Evolutionary conservation across 108 stramenopile species (phyloP), one percentile per base, ranked within the genome.

Genomic region (Chaetoceros tenuissimus): DNA sequence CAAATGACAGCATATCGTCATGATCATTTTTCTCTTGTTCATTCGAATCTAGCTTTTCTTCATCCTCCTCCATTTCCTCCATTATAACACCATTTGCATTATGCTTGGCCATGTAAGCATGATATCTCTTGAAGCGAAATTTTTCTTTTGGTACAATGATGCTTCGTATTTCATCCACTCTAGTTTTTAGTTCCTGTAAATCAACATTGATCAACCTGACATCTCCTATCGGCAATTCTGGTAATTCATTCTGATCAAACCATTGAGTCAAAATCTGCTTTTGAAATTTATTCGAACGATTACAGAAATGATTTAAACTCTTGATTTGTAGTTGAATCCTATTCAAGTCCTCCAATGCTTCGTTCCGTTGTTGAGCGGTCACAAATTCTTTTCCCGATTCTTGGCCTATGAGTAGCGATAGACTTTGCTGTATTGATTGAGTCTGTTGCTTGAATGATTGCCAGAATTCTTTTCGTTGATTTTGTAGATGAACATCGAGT

Each of bases 101-200:
- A 2, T 45, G 25, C 50, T 48, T 55, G 20, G 25, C 20, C 64
- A 74, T 65, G 2, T 64, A 64, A 50, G 16, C 26, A 2, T 68
- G 47, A 66, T 74, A 70, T 0, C 73, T 45, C 21, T 44, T 28
- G 52, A 74, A 74, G 16, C 68, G 51, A 58, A 74, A 74, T 46
- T 70, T 74, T 21, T 70, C 73, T 47, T 62, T 74, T 23, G 73
- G 73, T 60, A 40, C 65, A 46, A 74, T 66, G 27, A 64, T 56
- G 7, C 56, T 59, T 19, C 59, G 22, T n/a, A 53, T 64, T 19
- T 57, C 59, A 51, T 74, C 73, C 5, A 16, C 5, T 26, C 16
- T 51, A 5, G 34, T 40, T 40, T 40, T 40, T 5, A 40, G 34
- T 10, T 40, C 13, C 34, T 40, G 5, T 10, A 40, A 10, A 10